phyloP scores from a whole-genome alignment of 2,329 filamentous ascomycete genomes.

The Ophiosphaerella narmari region DNA sequence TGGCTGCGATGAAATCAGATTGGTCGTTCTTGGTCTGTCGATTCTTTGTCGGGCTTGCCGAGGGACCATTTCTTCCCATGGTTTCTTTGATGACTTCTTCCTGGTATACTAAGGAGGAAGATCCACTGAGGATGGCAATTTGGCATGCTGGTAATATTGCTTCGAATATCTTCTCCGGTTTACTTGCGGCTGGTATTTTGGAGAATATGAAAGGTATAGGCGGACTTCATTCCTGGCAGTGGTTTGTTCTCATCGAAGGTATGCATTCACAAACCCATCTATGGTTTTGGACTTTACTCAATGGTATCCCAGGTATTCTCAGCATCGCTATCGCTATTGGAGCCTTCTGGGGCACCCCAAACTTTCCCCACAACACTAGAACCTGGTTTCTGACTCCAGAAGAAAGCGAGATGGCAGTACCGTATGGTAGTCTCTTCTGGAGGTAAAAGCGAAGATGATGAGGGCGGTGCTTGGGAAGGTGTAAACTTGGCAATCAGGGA shows the following conservation, averaged over 20 bases:
- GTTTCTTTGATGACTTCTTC: constrained; percentile 48
- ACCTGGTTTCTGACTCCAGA: constrained; percentile 6
- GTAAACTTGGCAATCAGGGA: constrained; percentile 41
- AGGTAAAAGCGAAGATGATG: constrained; percentile 44
- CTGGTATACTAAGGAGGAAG: constrained; percentile 55
- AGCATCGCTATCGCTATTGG: constrained; percentile 8
- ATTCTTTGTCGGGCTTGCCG: constrained; percentile 46
- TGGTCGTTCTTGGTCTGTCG: constrained; percentile 43
- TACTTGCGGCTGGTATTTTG: constrained; percentile 53
- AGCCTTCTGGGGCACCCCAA: constrained; percentile 47
- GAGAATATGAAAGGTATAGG: constrained; percentile 50
- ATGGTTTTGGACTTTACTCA: too few relatives aligned
- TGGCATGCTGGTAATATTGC: constrained; percentile 55
- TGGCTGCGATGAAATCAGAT: constrained; percentile 44
- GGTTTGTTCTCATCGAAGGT: constrained; percentile 60
- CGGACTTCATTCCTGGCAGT: constrained; percentile 46
- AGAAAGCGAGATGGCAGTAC: constrained; percentile 25
- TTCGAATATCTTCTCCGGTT: constrained; percentile 52
- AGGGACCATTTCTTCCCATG: constrained; percentile 47
- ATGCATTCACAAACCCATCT: too few relatives aligned
- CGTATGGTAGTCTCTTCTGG: constrained; percentile 27
- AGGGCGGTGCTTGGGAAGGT: constrained; percentile 42
- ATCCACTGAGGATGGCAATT: constrained; percentile 51
- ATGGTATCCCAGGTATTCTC: too few relatives aligned
- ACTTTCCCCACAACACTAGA: constrained; percentile 14